Conservation (phyloP, 2,329 filamentous ascomycete genomes). For the Aspergillus pseudoterreus region DNA sequence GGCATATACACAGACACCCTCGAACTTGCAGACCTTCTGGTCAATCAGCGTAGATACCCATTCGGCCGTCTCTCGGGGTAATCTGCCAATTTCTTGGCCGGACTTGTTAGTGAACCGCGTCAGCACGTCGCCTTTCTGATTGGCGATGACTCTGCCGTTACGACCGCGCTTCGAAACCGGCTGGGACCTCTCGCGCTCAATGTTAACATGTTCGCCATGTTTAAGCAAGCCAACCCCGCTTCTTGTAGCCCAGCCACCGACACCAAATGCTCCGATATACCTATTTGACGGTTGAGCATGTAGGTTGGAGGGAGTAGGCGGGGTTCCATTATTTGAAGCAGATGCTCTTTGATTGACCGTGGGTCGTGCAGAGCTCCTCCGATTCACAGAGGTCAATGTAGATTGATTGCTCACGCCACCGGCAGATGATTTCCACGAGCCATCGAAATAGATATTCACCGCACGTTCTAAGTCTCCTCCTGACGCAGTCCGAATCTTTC, state of each 20-base stretch:
- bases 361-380: constrained; percentile 8
- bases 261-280: constrained; percentile 90
- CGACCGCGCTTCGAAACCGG: constrained; percentile 49
- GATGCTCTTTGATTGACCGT: background rate
- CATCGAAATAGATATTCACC: constrained; percentile 63
- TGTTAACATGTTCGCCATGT: constrained; percentile 77
- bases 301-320: background rate
- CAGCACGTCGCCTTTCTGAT: constrained; percentile 74
- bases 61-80: constrained; percentile 80
- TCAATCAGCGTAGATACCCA: constrained; percentile 94
- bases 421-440: constrained; percentile 52
- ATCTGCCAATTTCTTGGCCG: constrained; percentile 78
- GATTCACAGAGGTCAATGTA: constrained; percentile 5
- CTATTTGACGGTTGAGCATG: constrained; percentile 50
- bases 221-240: constrained; percentile 73
- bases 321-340: constrained; percentile 1
- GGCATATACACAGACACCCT: constrained; percentile 83
- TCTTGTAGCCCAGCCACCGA: constrained; percentile 84
- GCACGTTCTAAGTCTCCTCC: constrained; percentile 56
- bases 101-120: constrained; percentile 81
- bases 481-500: constrained; percentile 47
- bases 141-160: constrained; percentile 43
- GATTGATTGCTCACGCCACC: constrained; percentile 9
- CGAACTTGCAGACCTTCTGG: constrained; percentile 81
- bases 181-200: constrained; percentile 79